Base-by-base conservation (phyloP, 2,329 filamentous ascomycete genomes). In the Onygena corvina region DNA sequence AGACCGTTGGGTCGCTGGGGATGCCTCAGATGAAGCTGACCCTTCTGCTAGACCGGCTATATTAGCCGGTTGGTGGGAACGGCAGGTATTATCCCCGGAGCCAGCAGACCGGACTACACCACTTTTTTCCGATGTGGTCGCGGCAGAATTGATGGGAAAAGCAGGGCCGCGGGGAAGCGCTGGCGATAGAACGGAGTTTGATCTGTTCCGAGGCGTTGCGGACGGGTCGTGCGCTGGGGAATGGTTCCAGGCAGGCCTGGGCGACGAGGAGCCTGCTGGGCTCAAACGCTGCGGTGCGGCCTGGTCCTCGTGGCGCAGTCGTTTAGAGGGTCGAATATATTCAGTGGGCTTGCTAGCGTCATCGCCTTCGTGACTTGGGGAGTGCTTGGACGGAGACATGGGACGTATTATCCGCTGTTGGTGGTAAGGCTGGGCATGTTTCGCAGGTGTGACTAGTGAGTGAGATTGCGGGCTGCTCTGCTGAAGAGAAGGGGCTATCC, bases 271-370 rank as follows among this genome's bases (percentile, higher is more conserved):
- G 12, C 51, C 50, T 16, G 25, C 23, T 34, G 30, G 51, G 30
- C 48, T 36, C 3, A 50, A 40, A 25, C 33, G 25, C 7, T 16
- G 42, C 4, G 34, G 25, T 23, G 34, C 38, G 14, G 27, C 25
- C 18, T 44, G 33, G 31, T 50, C 46, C 21, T 47, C 46, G 16
- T 27, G 52, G 11, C 54, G 52, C 38, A 16, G 46, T 9, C 54
- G 52, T 47, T 56, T 56, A 7, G 47, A 44, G 2, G 54, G 33
- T 9, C 52, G 42, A 25, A 48, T 53, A n/a, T 46, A 27, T 4
- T 54, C 53, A 30, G 44, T 45, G n/a, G 29, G 25, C 21, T 52
- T 44, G 33, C 50, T 53, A 12, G 47, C 29, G 11, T 56, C 54
- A 20, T 46, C 48, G 12, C 42, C 46, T 50, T 54, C 52, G 20